Evolutionary conservation across 495 filamentous ascomycete genomes (phyloP).

Genomic region (Aspergillus baeticus): DNA sequence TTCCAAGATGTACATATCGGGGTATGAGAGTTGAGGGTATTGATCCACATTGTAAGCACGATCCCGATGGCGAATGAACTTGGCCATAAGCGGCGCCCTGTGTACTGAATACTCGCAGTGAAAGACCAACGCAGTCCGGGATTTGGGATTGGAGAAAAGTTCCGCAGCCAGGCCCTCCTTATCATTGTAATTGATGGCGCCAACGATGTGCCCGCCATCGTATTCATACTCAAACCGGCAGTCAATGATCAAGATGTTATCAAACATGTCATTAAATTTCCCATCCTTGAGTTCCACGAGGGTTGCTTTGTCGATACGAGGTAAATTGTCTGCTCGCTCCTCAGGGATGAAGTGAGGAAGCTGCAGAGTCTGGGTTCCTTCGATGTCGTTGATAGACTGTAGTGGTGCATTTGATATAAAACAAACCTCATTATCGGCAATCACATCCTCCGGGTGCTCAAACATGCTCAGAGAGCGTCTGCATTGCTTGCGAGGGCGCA

Average conservation of each 20-base stretch:
- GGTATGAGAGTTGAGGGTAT: slow-evolving; percentile 88
- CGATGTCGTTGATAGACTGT: slow-evolving; percentile 74
- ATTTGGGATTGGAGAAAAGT: slow-evolving; percentile 68
- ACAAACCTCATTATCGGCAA: slow-evolving; percentile 64
- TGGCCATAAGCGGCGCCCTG: slow-evolving; percentile 88
- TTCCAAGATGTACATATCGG: slow-evolving; percentile 94
- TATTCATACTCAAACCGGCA: slow-evolving; percentile 99
- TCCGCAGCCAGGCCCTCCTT: slow-evolving; percentile 79
- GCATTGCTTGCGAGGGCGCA: slow-evolving; percentile 82
- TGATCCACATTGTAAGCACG: slow-evolving; percentile 74
- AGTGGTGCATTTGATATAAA: slow-evolving; percentile 53
- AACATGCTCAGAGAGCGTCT: slow-evolving; percentile 96
- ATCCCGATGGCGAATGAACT: slow-evolving; percentile 81
- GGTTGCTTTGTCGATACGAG: slow-evolving; percentile 78
- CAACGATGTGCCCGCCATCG: slow-evolving; percentile 90
- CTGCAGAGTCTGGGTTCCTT: slow-evolving; percentile 64
- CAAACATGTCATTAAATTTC: slow-evolving; percentile 70
- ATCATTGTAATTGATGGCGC: slow-evolving; percentile 92
- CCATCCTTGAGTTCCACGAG: slow-evolving; percentile 85
- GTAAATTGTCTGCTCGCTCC: slow-evolving; percentile 78
- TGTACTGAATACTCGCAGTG: slow-evolving; percentile 99
- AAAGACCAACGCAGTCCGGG: slow-evolving; percentile 79
- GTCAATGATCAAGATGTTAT: slow-evolving; percentile 82
- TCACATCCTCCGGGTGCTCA: slow-evolving; percentile 83
- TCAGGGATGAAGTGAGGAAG: slow-evolving; percentile 84